phyloP scores from a whole-genome alignment of 306 rosid species.

The Cicer pinnatifidum region DNA sequence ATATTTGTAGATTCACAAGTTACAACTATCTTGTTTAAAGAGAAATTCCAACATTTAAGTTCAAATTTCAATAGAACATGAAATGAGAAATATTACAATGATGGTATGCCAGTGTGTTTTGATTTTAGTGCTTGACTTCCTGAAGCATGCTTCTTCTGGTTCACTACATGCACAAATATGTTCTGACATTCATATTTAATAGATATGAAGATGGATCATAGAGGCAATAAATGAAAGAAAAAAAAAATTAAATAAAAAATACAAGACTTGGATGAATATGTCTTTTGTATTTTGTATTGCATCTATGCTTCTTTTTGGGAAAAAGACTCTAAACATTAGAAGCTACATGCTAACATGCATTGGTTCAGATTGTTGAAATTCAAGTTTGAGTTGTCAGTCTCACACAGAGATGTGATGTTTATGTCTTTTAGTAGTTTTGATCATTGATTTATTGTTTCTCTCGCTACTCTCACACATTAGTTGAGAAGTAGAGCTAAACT shows the following conservation, averaged over 20 bases:
- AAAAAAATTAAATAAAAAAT: not conserved
- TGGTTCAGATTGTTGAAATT: too few relatives aligned
- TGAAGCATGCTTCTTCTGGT: conserved; percentile 77
- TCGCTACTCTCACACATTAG: too few relatives aligned
- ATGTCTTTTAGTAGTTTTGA: too few relatives aligned
- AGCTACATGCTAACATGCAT: not conserved
- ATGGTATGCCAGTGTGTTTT: conserved; percentile 88
- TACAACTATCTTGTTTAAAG: not conserved
- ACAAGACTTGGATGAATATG: not conserved
- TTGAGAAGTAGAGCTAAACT: too few relatives aligned
- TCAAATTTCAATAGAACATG: conserved; percentile 18
- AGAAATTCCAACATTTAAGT: conserved; percentile 5
- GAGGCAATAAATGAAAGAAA: conserved; percentile 17
- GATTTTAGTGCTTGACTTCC: conserved; percentile 53
- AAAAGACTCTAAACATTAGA: not conserved
- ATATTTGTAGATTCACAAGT: conserved; percentile 15
- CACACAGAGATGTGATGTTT: too few relatives aligned
- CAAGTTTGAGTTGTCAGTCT: too few relatives aligned
- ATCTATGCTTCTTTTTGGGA: not conserved
- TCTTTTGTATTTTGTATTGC: not conserved
- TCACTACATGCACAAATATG: conserved; percentile 61
- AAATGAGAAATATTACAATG: conserved; percentile 62
- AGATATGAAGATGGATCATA: conserved; percentile 11
- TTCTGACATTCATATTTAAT: conserved; percentile 36
- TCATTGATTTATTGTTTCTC: too few relatives aligned